Percentiles rank a stretch among this genome's conserved stretches.
These are phyloP conservation scores for Alternaria arborescens DNA, from an alignment of 2,329 filamentous ascomycete species.

Conservation along the genomic window DNA sequence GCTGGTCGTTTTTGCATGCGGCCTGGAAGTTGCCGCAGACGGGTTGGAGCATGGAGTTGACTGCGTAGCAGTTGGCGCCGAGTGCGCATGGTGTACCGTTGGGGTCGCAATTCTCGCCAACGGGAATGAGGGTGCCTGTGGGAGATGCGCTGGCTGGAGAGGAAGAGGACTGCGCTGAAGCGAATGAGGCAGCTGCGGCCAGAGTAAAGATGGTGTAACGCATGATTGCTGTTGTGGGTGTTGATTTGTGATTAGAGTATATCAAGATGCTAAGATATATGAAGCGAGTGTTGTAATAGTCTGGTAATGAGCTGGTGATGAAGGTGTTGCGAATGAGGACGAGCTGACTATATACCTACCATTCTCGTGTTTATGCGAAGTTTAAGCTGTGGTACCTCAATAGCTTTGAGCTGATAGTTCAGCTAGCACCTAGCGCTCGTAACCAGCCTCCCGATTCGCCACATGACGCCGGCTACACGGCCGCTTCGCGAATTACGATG, in stretches of 20 bases:
- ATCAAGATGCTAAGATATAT: not conserved
- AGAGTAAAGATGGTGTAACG: constrained; percentile 26
- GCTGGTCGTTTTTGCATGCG: constrained; percentile 24
- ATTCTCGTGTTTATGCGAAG: not conserved
- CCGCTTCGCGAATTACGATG: not conserved
- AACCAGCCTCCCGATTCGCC: constrained; percentile 4
- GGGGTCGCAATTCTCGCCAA: constrained; percentile 23
- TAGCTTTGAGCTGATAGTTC: not conserved
- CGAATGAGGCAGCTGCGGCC: constrained; percentile 20
- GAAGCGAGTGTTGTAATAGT: not conserved
- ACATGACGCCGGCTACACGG: not conserved
- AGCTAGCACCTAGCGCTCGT: constrained; percentile 1
- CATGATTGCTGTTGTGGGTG: constrained; percentile 16
- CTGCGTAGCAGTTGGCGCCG: constrained; percentile 27
- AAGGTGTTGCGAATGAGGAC: no score
- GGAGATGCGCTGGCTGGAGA: not conserved
- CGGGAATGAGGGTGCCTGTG: constrained; percentile 8
- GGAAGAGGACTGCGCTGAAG: constrained; percentile 17
- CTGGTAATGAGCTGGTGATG: not conserved
- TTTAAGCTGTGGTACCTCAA: not conserved
- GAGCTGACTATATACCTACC: not conserved
- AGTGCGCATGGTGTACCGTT: constrained; percentile 22
- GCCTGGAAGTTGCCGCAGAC: constrained; percentile 34
- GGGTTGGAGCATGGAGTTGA: constrained; percentile 21
- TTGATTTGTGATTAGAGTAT: not conserved